Base-by-base conservation (phyloP, 2,329 filamentous ascomycete species). In the Aciculosporium take region DNA sequence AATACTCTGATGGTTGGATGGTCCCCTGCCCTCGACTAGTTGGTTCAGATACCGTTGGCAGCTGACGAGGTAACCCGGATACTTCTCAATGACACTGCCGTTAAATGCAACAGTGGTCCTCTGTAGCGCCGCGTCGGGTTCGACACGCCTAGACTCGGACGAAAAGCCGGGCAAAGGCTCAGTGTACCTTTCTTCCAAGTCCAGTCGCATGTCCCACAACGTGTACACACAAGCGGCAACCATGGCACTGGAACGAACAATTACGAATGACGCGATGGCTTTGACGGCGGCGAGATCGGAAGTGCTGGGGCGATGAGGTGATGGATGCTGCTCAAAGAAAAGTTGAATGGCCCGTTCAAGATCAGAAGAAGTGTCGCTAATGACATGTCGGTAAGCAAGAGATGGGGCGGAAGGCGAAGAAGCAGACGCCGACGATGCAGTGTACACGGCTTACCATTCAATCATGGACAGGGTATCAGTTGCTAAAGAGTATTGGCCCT, bases 31-130 rank as follows among this genome's bases (percentile, higher is more conserved):
- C 21, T 51, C 48, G 51, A 76, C 68, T 7, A 88, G 62, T 30
- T 67, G 62, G 51, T 85, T 67, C 36, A 88, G 61, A 49, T 77
- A 76, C 5, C 55, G 55, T 56, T 88, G 82, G 52, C 78, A 79
- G 32, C 63, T 67, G 25, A 58, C 60, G 18, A 72, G 65, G 57
- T 86, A 89, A 7, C 66, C 64, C 0, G 84, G 82, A 53, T 88
- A 89, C 51, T 80, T 79, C 59, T 88, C 82, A 39, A 88, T 78
- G 38, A 89, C 81, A 23, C 79, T 82, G 34, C 84, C 84, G 53
- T 85, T 87, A 60, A 81, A 88, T 3, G 81, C 81, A n/a, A 89
- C 74, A 2, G 73, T 69, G 3, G 74, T 77, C 42, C 63, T 61
- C 27, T 56, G 53, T 7, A 70, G 54, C 33, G 63, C 57, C 2